Conservation (phyloP, 306 rosid genomes). For the Dryas alaskensis region DNA sequence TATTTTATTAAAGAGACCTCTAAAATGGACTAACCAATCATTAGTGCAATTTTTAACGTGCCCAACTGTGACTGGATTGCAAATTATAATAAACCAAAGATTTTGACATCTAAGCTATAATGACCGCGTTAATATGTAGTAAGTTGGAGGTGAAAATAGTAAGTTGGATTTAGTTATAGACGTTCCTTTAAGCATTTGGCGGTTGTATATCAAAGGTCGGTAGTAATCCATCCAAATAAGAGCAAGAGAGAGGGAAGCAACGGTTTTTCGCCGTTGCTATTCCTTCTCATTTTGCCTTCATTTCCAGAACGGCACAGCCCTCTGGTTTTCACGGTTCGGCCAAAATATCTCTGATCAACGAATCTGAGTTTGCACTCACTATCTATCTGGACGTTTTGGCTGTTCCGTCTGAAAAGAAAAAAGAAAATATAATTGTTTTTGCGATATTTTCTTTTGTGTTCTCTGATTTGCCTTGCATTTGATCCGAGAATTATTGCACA, state of each 20-base stretch:
- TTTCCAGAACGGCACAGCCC: constrained; percentile 14
- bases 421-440: too few species aligned
- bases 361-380: background rate
- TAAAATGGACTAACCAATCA: too few species aligned
- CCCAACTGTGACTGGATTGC: too few species aligned
- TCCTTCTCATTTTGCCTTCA: constrained; percentile 21
- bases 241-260: constrained; percentile 27
- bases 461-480: background rate
- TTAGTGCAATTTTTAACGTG: too few species aligned
- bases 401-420: background rate
- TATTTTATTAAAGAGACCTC: too few species aligned
- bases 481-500: too few species aligned
- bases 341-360: background rate
- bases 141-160: constrained; percentile 20
- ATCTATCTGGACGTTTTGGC: background rate
- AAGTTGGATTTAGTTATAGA: background rate
- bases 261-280: constrained; percentile 24
- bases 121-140: too few species aligned
- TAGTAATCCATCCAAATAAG: constrained; percentile 29
- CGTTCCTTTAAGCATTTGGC: constrained; percentile 1
- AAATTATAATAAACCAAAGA: too few species aligned
- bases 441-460: background rate
- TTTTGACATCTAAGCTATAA: too few species aligned
- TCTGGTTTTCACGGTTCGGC: constrained; percentile 22
- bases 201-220: constrained; percentile 34